Conservation (phyloP, 2,329 filamentous ascomycete species). For the Lachnellula hyalina region DNA sequence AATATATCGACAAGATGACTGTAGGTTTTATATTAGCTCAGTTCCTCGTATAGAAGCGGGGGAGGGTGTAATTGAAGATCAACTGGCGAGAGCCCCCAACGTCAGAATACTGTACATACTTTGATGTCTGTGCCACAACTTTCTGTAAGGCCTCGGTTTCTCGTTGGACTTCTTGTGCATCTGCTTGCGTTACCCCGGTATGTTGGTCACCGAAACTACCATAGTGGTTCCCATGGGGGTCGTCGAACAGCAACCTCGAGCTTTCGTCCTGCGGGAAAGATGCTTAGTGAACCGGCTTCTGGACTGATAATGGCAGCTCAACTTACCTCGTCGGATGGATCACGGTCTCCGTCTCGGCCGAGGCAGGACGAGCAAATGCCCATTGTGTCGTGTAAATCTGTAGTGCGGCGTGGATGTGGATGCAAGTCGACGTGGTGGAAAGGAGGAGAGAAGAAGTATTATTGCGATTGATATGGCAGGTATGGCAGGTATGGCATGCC, state of each 20-base stretch:
- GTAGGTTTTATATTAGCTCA: constrained; percentile 15
- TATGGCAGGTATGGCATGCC: too few species aligned
- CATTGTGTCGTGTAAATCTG: constrained; percentile 36
- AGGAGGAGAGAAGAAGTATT: not conserved
- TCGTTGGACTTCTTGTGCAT: constrained; percentile 56
- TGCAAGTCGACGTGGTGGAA: not conserved
- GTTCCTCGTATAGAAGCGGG: constrained; percentile 4
- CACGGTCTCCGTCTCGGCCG: constrained; percentile 42
- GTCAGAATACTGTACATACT: constrained; percentile 38
- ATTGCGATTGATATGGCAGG: too few species aligned
- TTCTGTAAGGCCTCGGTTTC: constrained; percentile 60
- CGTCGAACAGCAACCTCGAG: constrained; percentile 55
- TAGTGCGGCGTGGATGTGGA: not conserved
- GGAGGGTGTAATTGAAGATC: constrained; percentile 8
- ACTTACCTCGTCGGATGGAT: constrained; percentile 51
- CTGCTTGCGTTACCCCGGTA: constrained; percentile 46
- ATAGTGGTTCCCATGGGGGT: constrained; percentile 53
- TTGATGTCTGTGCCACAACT: constrained; percentile 59
- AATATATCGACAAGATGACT: constrained; percentile 66
- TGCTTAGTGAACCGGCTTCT: constrained; percentile 3
- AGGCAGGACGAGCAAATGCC: constrained; percentile 58
- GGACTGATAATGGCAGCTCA: not conserved
- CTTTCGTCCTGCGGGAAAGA: constrained; percentile 26
- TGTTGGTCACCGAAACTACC: constrained; percentile 57
- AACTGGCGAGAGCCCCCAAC: constrained; percentile 3